Evolutionary conservation across 2,329 filamentous ascomycete species (phyloP).

Genomic region (Colletotrichum sp.): DNA sequence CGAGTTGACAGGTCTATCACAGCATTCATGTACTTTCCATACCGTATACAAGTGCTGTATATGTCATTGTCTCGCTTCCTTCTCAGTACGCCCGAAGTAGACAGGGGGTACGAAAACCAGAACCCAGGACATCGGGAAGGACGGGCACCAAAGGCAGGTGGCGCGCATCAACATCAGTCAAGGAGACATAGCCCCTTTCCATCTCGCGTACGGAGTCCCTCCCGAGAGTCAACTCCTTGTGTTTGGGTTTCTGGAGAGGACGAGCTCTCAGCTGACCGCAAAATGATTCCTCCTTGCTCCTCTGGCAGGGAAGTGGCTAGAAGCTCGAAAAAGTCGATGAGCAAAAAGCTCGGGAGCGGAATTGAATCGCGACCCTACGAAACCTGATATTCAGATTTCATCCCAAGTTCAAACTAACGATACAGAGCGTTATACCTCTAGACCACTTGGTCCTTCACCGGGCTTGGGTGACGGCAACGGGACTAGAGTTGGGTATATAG

Average conservation of each 20-base stretch:
- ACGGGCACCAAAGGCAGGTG: neutral
- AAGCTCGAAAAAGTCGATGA: neutral
- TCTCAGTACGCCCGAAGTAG: neutral
- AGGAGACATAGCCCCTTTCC: neutral
- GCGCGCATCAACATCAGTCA: neutral
- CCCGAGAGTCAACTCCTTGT: neutral
- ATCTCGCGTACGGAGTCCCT: neutral
- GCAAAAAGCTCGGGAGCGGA: neutral
- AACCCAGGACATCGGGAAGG: neutral
- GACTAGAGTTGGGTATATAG: neutral
- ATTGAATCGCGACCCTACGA: neutral
- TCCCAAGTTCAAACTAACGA: conserved; percentile 3
- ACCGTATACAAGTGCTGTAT: neutral
- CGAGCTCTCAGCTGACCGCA: neutral
- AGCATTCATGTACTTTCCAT: neutral
- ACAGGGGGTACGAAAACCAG: neutral
- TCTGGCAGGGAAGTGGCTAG: neutral
- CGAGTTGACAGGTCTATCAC: neutral
- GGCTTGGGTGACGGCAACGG: neutral
- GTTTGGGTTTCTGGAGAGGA: neutral
- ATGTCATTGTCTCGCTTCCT: neutral
- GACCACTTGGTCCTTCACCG: neutral
- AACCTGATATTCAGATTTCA: neutral
- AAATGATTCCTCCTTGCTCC: neutral
- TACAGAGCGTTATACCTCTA: neutral